Evolutionary conservation across 108 stramenopile species (phyloP).

Genomic region (Parmales sp.): DNA sequence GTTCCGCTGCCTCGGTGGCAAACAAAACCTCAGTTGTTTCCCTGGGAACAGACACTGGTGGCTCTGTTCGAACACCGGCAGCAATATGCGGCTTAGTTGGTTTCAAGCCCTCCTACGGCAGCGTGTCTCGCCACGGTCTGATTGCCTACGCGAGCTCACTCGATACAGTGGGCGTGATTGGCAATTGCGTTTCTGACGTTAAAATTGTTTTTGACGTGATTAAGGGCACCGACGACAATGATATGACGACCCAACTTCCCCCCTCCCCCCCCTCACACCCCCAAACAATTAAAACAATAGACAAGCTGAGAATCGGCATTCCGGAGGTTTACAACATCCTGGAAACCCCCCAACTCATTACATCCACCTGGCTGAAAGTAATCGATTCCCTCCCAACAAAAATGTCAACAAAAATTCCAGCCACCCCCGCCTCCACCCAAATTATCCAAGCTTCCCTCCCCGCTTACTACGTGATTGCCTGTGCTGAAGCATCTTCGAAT

Average conservation of each 20-base stretch:
- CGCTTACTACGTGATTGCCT: slow-evolving; percentile 88
- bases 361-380: slow-evolving; percentile 38
- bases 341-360: slow-evolving; percentile 51
- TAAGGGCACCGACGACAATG: slow-evolving; percentile 25
- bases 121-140: slow-evolving; percentile 76
- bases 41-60: slow-evolving; percentile 94
- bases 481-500: slow-evolving; percentile 94
- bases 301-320: slow-evolving; percentile 61
- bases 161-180: slow-evolving; percentile 82
- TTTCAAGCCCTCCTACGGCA: slow-evolving; percentile 90
- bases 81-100: slow-evolving; percentile 89
- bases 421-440: slow-evolving; percentile 29
- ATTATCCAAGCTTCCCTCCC: slow-evolving; percentile 61
- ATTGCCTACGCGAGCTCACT: slow-evolving; percentile 88
- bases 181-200: slow-evolving; percentile 32
- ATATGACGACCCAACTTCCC: slow-evolving; percentile 5
- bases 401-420: too few species aligned
- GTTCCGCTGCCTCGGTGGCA: slow-evolving; percentile 82
- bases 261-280: background rate
- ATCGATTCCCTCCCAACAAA: too few species aligned
- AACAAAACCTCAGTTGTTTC: slow-evolving; percentile 68
- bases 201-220: slow-evolving; percentile 11
- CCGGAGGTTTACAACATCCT: slow-evolving; percentile 62
- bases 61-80: slow-evolving; percentile 86
- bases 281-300: slow-evolving; percentile 20